Evolutionary conservation across 768 basidiomycete species (phyloP), one percentile per base, ranked within the genome.

Genomic region (Pulveroboletus ravenelii): DNA sequence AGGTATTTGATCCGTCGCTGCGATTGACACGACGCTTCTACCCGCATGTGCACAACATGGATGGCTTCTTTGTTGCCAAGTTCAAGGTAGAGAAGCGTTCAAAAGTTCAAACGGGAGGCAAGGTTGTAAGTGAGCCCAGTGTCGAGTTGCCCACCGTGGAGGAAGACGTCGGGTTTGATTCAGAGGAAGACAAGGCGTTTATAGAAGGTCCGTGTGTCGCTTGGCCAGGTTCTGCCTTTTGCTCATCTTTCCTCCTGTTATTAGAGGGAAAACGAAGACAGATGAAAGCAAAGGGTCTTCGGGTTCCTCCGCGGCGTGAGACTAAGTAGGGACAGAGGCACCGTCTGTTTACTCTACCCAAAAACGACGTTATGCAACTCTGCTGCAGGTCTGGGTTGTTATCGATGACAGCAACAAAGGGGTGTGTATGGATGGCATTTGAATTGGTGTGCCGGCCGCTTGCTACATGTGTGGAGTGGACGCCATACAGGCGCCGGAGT

Each of bases 11-110:
- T 65, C 76, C 87, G 31, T 87, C 80, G 56, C 66, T 99, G 61
- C 77, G 74, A 54, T 70, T 95, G 56, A 96, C 96, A 17, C 75
- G 93, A 58, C 75, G 96, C 53, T 95, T 93, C 69, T 95, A 93
- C 66, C 90, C 94, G 14, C 94, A 97, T 69, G 93, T 96, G 60
- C 94, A 97, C 72, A 99, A 99, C 71, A 96, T 98, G 94, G 96
- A 99, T 67, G 96, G 96, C 6, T 99, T 99, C 78, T 99, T 80
- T 68, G 94, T 98, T 48, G 95, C 95, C 52, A 98, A 98, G 70
- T 91, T 99, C 79, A 94, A 89, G 70, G 85, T 98, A n/a, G 87
- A 83, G 65, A 89, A 82, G 70, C 78, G 85, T 52, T 64, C 72
- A 42, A 93, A 88, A 72, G 62, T 50, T 32, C 62, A 61, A 48